Conservation (phyloP, 2,329 filamentous ascomycete genomes). For the Verticillium zaregamsianum region DNA sequence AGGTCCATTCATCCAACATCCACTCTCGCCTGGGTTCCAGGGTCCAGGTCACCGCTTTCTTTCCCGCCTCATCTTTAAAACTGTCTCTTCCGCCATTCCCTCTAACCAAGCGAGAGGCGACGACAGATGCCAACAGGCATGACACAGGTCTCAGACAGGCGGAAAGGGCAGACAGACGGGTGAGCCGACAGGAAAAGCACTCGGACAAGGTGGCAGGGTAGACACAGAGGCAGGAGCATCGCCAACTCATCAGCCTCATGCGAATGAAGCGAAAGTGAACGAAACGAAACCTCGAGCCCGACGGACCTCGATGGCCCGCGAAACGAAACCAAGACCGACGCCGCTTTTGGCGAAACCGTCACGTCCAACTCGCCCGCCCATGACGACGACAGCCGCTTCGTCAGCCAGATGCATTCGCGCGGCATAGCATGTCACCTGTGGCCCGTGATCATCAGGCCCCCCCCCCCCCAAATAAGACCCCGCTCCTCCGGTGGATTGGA, state of each 20-base stretch:
- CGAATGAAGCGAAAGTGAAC: background rate
- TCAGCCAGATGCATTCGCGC: background rate
- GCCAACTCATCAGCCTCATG: background rate
- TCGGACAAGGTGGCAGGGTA: background rate
- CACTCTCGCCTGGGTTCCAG: background rate
- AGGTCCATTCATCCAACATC: background rate
- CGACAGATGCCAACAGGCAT: background rate
- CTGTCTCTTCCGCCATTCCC: background rate
- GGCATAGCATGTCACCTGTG: background rate
- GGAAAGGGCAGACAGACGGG: too few species aligned
- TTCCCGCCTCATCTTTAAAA: background rate
- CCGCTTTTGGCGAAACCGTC: background rate
- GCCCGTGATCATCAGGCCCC: background rate
- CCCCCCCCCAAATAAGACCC: background rate
- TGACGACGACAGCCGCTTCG: background rate
- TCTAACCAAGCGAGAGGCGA: background rate
- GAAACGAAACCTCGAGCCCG: background rate
- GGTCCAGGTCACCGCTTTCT: background rate
- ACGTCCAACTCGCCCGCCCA: background rate
- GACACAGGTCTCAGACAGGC: background rate
- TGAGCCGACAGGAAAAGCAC: too few species aligned
- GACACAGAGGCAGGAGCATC: background rate
- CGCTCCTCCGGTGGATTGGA: background rate
- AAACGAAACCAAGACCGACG: background rate
- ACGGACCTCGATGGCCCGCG: background rate